Conservation (phyloP, 1,284 basidiomycete species). For the Sporisorium graminicola region DNA sequence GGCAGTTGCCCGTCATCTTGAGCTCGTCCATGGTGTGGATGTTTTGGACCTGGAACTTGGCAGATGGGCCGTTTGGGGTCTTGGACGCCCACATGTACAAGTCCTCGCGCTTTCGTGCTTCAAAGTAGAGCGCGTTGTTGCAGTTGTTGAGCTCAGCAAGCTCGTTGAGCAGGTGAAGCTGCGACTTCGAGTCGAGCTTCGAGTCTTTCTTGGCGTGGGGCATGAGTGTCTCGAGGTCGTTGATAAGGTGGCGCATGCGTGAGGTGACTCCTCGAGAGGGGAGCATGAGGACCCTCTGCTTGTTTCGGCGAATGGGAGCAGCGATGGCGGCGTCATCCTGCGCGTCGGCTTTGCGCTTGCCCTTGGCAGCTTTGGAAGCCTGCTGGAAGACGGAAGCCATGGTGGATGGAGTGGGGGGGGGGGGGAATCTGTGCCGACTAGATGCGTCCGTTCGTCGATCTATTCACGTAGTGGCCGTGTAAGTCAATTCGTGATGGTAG, state of each 20-base stretch:
- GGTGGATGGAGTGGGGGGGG: not conserved
- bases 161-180: constrained; percentile 92
- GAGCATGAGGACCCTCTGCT: constrained; percentile 83
- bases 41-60: constrained; percentile 98
- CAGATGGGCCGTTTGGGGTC: constrained; percentile 95
- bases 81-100: constrained; percentile 97
- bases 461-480: not conserved
- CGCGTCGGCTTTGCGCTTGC: constrained; percentile 55
- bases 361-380: constrained; percentile 51
- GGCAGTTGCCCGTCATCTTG: constrained; percentile 99
- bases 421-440: too few relatives aligned
- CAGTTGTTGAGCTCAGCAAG: constrained; percentile 98
- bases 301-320: constrained; percentile 68
- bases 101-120: constrained; percentile 89
- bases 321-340: constrained; percentile 21
- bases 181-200: constrained; percentile 91
- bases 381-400: constrained; percentile 57
- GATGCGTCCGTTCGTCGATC: too few relatives aligned
- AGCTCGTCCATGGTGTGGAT: constrained; percentile 99
- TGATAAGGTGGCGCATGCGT: constrained; percentile 97
- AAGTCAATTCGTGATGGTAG: not conserved
- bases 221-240: constrained; percentile 87
- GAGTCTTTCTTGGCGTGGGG: constrained; percentile 91
- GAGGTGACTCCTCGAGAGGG: constrained; percentile 95
- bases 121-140: constrained; percentile 97